Evolutionary conservation across 1,139 yeast genomes (phyloP).

Genomic region (Suzukiozyma palmioleophila): DNA sequence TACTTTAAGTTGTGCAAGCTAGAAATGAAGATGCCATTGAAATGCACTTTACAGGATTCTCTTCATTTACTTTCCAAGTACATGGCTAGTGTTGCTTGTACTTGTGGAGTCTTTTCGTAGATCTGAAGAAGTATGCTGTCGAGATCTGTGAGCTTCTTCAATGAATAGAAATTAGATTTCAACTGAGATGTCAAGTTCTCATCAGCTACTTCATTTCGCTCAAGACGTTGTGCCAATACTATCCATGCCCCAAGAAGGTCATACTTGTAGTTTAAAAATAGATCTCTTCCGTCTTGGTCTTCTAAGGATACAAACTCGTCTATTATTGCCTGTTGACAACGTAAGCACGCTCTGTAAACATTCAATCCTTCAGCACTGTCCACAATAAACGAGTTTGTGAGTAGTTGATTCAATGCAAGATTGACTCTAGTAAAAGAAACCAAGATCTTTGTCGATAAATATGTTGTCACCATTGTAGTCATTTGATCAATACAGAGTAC

Average conservation of each 20-base stretch:
- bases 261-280: conserved; percentile 26
- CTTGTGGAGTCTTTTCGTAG: neutral
- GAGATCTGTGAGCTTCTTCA: neutral
- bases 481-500: neutral
- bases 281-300: conserved; percentile 14
- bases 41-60: too few relatives aligned
- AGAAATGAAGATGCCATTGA: too few relatives aligned
- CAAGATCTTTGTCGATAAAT: conserved; percentile 7
- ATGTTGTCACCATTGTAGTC: neutral
- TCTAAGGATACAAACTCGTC: conserved; percentile 7
- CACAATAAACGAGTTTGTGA: conserved; percentile 23
- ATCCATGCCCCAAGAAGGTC: conserved; percentile 34
- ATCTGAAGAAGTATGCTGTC: neutral
- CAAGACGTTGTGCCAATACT: conserved; percentile 10
- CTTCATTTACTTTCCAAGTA: neutral
- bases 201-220: conserved; percentile 5
- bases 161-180: neutral
- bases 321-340: conserved; percentile 16
- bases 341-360: conserved; percentile 13
- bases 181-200: neutral
- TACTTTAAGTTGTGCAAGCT: too few relatives aligned
- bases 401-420: conserved; percentile 25
- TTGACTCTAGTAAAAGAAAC: conserved; percentile 28
- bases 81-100: neutral
- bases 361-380: conserved; percentile 15